Evolutionary conservation across 179 eudicot species (phyloP).

Genomic region (Vitellaria paradoxa): DNA sequence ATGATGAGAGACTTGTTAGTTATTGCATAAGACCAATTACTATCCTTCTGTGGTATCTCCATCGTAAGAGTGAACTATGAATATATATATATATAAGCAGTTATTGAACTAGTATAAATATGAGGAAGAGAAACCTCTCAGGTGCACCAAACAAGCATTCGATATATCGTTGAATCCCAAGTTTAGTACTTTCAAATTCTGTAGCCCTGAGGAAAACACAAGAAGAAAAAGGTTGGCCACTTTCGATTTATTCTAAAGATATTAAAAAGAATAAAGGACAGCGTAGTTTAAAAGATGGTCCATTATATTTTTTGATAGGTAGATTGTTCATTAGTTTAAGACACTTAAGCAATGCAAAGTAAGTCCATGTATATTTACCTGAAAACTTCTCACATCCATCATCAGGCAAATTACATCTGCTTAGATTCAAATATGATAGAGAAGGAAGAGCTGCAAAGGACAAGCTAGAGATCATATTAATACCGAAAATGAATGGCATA

Average conservation of each 20-base stretch:
- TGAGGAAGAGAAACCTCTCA: constrained; percentile 42
- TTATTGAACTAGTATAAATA: background rate
- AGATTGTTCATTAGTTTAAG: background rate
- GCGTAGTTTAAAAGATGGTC: constrained; percentile 1
- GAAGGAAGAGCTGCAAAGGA: constrained; percentile 68
- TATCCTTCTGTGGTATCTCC: background rate
- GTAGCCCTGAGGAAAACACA: constrained; percentile 43
- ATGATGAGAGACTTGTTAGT: background rate
- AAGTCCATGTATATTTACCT: constrained; percentile 32
- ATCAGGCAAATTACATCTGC: constrained; percentile 81
- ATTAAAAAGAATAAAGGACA: background rate
- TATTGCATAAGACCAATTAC: background rate
- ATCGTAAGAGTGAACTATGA: background rate
- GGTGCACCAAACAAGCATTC: constrained; percentile 68
- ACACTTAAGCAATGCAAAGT: background rate
- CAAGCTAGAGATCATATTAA: constrained; percentile 7
- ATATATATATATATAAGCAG: no score
- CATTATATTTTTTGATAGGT: background rate
- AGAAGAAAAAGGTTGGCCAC: background rate
- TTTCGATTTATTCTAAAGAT: background rate
- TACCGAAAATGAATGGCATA: background rate
- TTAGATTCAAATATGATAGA: constrained; percentile 71
- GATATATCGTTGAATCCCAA: constrained; percentile 84
- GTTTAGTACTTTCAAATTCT: constrained; percentile 68
- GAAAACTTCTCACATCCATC: constrained; percentile 78